A percentile compares a stretch with the other conserved stretches of the same genome.
Evolutionary conservation across 2,329 filamentous ascomycete genomes (phyloP).

Genomic region (Thielaviopsis punctulata): DNA sequence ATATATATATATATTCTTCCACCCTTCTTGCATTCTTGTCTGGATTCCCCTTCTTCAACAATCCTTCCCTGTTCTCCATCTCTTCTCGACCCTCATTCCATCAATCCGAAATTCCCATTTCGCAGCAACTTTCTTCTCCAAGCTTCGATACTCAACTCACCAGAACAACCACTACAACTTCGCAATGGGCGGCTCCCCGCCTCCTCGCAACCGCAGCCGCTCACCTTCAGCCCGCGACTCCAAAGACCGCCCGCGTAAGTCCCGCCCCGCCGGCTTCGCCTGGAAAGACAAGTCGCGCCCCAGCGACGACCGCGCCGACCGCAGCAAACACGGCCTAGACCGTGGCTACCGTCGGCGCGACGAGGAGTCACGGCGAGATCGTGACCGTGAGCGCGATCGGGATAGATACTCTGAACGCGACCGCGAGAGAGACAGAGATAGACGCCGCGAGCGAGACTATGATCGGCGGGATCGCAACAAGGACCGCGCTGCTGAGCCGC

Average conservation of each 20-base stretch:
- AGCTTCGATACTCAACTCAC: not conserved
- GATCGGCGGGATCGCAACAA: slow-evolving; percentile 14
- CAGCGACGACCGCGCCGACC: slow-evolving; percentile 21
- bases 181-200: not conserved
- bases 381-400: slow-evolving; percentile 15
- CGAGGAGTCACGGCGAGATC: slow-evolving; percentile 14
- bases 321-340: slow-evolving; percentile 22
- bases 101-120: not conserved
- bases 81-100: too few relatives aligned
- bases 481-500: slow-evolving; percentile 21
- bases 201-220: slow-evolving; percentile 29
- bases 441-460: slow-evolving; percentile 14
- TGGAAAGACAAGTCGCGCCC: slow-evolving; percentile 36
- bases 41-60: too few relatives aligned
- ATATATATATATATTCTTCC: too few relatives aligned
- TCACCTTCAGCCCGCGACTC: slow-evolving; percentile 30
- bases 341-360: slow-evolving; percentile 15
- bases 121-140: not conserved
- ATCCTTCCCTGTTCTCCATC: too few relatives aligned
- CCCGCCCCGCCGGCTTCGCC: slow-evolving; percentile 27
- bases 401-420: not conserved
- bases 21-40: too few relatives aligned
- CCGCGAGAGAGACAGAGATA: slow-evolving; percentile 9
- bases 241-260: slow-evolving; percentile 21
- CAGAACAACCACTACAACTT: not conserved